Base-by-base conservation (phyloP, 2,329 filamentous ascomycete genomes). In the Annulohypoxylon truncatum region DNA sequence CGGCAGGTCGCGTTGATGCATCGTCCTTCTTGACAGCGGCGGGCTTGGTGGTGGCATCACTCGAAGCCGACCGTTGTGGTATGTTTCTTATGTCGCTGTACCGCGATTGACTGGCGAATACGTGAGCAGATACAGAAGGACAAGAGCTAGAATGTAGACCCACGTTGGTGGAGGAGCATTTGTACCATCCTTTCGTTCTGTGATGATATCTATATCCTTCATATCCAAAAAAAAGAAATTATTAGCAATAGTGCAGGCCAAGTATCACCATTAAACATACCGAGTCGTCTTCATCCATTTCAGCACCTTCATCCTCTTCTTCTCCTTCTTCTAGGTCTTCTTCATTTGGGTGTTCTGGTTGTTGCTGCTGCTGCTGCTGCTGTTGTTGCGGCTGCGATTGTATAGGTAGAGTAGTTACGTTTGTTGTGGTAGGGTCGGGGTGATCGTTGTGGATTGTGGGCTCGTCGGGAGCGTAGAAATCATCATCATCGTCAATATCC, bases 201-300 rank as follows among this genome's bases (percentile, higher is more conserved):
- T 90, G 73, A 90, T 89, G 71, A 90, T 90, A 69, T 90, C 88
- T 74, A 90, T 88, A 67, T 90, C 89, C 85, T 90, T 64, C 2
- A 54, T 15, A 50, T 22, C 20, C n/a, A 35, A 35, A 42, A 10
- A 20, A 20, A 28, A 12, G 13, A n/a, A 29, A 46, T 44, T 54
- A 48, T 48, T 48, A 61, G 28, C 33, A 9, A 4, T 9, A 22
- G 15, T 6, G 7, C 20, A 33, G 28, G 12, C 4, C 5, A 20
- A 10, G 9, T 40, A 42, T n/a, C 2, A 6, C 4, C 2, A 51
- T 15, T 42, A 48, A 54, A 52, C 59, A 12, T 75, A 85, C 83
- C 20, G 84, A 86, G 68, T 87, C 85, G 20, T 89, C 87, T 61
- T 87, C 86, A 13, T 88, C 86, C 83, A 87, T 87, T 12, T 84